Evolutionary conservation across 2,329 filamentous ascomycete genomes (phyloP).

Genomic region (Sporothrix schenckii): DNA sequence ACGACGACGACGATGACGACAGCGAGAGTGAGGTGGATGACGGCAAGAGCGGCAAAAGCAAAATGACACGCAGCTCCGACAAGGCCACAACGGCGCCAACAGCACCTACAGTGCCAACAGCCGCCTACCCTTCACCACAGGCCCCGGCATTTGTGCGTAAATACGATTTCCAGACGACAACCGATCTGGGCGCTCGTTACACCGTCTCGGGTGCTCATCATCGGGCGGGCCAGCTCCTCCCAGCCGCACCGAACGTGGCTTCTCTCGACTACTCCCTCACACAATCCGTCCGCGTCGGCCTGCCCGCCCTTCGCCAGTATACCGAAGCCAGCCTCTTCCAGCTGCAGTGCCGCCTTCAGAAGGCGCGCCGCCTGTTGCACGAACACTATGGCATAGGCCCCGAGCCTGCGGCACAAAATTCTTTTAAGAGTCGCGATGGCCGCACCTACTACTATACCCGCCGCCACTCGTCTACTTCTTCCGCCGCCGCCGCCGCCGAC

Average conservation of each 20-base stretch:
- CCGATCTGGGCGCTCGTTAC: slow-evolving; percentile 47
- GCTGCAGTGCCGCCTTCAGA: slow-evolving; percentile 30
- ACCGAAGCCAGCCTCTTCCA: slow-evolving; percentile 31
- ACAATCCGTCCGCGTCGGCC: slow-evolving; percentile 45
- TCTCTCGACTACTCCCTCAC: slow-evolving; percentile 48
- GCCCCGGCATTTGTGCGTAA: slow-evolving; percentile 34
- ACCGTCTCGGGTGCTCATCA: slow-evolving; percentile 39
- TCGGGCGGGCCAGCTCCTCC: neutral
- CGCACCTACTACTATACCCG: slow-evolving; percentile 22
- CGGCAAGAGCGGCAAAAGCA: slow-evolving; percentile 34
- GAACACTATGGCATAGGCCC: slow-evolving; percentile 21
- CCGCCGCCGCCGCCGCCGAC: neutral
- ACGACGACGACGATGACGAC: slow-evolving; percentile 33
- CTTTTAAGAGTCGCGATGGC: slow-evolving; percentile 18
- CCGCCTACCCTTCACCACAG: slow-evolving; percentile 13
- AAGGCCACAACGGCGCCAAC: neutral
- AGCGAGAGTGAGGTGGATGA: slow-evolving; percentile 34
- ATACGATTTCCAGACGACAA: slow-evolving; percentile 40
- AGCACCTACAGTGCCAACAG: neutral
- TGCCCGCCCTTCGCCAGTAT: slow-evolving; percentile 43
- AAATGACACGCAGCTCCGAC: neutral
- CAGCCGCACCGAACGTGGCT: slow-evolving; percentile 29
- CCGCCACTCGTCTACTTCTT: neutral
- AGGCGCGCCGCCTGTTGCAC: slow-evolving; percentile 10
- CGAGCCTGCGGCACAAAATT: neutral